Base-by-base conservation (phyloP, 2,329 filamentous ascomycete species). In the Orbilia ellipsospora region DNA sequence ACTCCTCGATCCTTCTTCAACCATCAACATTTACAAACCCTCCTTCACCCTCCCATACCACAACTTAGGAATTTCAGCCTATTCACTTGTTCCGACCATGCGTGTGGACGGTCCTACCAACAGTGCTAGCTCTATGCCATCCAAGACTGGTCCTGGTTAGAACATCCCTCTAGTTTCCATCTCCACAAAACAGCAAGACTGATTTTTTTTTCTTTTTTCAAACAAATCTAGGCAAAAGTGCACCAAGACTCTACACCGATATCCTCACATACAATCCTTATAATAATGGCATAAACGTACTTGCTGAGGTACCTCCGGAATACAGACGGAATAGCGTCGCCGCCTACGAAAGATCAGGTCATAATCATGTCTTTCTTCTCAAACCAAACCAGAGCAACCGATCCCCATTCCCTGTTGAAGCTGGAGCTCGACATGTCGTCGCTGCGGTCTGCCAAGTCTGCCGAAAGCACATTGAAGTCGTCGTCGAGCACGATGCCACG, bases 361-460 rank as follows among this genome's bases (percentile, higher is more conserved):
- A 92, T 82, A 82, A 83, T 28, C 88, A 90, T 80, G 83, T 36
- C 20, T 75, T 80, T 56, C 57, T 85, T 52, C 83, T 83, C 54
- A 90, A 91, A 80, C 76, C 82, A 18, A 83, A 84, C 54, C 88
- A 90, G 80, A 88, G 86, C 64, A 72, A 82, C 82, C 54, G 79
- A 20, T 59, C 50, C 44, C 18, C 64, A 67, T 16, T 80, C 82
- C 10, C 84, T 85, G 67, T 80, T 82, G 31, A 79, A 81, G 36
- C 80, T 83, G 42, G 80, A 82, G 72, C 77, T 78, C 36, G 88
- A 87, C 80, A 88, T 85, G 66, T 65, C 78, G 83, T 90, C 28
- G 86, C 89, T 15, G 85, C 88, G 2, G 85, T 88, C 77, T 92
- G 90, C 81, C 82, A 84, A 67, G 84, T 83, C 73, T 92, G 90